Conservation (phyloP, 768 basidiomycete genomes). For the button mushroom (Agaricus bisporus) region DNA sequence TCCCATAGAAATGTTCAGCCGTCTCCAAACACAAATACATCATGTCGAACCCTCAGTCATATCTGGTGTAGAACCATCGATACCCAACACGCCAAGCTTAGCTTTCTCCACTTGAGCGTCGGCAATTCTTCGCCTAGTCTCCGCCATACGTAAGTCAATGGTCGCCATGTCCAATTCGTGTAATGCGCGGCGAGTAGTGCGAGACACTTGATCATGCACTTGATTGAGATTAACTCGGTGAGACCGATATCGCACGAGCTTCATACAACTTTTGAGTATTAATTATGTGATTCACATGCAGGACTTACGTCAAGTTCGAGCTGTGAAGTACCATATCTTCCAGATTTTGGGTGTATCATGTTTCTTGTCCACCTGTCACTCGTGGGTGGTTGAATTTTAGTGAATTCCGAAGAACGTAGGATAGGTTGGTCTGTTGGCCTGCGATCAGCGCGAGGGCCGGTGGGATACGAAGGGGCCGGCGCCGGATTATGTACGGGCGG, state of each 20-base stretch:
- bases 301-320: not conserved
- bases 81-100: constrained; percentile 53
- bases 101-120: constrained; percentile 58
- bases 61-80: constrained; percentile 28
- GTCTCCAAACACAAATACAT: not conserved
- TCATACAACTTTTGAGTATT: not conserved
- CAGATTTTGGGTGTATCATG: not conserved
- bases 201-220: constrained; percentile 1
- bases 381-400: not conserved
- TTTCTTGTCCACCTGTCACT: not conserved
- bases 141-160: constrained; percentile 55
- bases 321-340: not conserved
- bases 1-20: not conserved
- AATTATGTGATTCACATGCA: not conserved
- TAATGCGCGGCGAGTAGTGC: constrained; percentile 34
- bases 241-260: not conserved
- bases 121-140: constrained; percentile 51
- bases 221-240: not conserved
- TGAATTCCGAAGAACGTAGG: not conserved
- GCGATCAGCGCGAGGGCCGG: constrained; percentile 8
- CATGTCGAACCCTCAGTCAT: not conserved
- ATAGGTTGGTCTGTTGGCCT: not conserved
- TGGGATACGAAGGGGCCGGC: constrained; percentile 2
- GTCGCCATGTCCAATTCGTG: constrained; percentile 57
- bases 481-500: not conserved